Percentiles rank a stretch among this genome's conserved stretches.
phyloP scores from a whole-genome alignment of 164 flowering plant genomes.

The Santalum album region DNA sequence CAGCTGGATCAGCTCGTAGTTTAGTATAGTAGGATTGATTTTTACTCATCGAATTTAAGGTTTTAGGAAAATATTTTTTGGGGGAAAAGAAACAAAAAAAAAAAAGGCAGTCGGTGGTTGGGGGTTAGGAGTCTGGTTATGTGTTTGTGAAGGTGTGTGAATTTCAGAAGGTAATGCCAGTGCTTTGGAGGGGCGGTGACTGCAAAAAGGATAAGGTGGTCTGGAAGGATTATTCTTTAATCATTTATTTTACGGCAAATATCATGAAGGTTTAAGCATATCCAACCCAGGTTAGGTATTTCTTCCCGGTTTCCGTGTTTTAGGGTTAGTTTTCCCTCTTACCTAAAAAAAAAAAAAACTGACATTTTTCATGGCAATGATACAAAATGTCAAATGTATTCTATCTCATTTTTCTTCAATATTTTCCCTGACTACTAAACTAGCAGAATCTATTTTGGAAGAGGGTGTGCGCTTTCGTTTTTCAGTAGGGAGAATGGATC shows the following conservation, averaged over 20 bases:
- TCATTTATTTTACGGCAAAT: conserved; percentile 11
- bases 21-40: conserved; percentile 12
- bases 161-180: background rate
- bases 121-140: background rate
- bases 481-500: too few relatives aligned
- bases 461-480: too few relatives aligned
- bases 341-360: background rate
- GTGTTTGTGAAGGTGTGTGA: background rate
- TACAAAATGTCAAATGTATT: background rate
- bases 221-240: conserved; percentile 6
- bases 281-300: background rate
- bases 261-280: too few relatives aligned
- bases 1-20: conserved; percentile 36
- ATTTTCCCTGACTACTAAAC: conserved; percentile 1
- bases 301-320: background rate
- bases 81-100: background rate
- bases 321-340: conserved; percentile 1
- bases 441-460: background rate
- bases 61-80: conserved; percentile 9
- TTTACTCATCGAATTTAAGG: conserved; percentile 1
- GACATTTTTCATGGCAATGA: conserved; percentile 3
- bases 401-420: background rate
- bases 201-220: background rate
- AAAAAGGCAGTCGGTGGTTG: background rate
- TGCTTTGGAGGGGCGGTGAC: background rate